Percentiles rank a stretch among this genome's conserved stretches.
These are phyloP conservation scores for Apiosordaria backusii DNA, from an alignment of 495 filamentous ascomycete genomes.

Conservation along the genomic window DNA sequence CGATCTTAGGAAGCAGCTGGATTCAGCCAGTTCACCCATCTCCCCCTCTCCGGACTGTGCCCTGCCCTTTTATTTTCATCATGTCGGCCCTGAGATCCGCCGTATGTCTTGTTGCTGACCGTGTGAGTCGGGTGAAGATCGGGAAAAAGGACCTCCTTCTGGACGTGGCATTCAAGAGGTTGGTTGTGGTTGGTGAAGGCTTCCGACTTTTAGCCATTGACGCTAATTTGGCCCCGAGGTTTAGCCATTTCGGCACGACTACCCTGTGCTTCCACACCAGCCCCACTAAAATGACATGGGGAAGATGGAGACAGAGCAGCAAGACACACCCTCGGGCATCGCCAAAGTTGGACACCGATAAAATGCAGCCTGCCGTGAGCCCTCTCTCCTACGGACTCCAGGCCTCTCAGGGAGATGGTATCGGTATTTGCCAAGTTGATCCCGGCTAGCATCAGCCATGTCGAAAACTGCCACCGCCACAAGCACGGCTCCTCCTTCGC, in stretches of 20 bases:
- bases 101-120: not conserved
- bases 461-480: not conserved
- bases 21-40: not conserved
- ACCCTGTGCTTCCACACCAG: not conserved
- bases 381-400: too few species aligned
- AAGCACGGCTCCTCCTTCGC: not conserved
- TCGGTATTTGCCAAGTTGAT: not conserved
- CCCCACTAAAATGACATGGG: not conserved
- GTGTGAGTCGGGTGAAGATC: not conserved
- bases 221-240: not conserved
- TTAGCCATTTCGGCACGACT: constrained; percentile 11
- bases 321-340: not conserved
- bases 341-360: not conserved
- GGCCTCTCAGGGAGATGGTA: too few species aligned
- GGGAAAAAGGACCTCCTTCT: not conserved
- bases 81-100: not conserved
- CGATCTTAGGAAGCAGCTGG: not conserved
- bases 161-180: not conserved
- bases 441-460: not conserved
- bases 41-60: not conserved
- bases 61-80: not conserved
- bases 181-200: not conserved
- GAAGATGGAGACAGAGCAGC: not conserved
- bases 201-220: not conserved
- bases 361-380: too few species aligned